Evolutionary conservation across 2,329 filamentous ascomycete genomes (phyloP).

Genomic region (Tolypocladium cylindrosporum): DNA sequence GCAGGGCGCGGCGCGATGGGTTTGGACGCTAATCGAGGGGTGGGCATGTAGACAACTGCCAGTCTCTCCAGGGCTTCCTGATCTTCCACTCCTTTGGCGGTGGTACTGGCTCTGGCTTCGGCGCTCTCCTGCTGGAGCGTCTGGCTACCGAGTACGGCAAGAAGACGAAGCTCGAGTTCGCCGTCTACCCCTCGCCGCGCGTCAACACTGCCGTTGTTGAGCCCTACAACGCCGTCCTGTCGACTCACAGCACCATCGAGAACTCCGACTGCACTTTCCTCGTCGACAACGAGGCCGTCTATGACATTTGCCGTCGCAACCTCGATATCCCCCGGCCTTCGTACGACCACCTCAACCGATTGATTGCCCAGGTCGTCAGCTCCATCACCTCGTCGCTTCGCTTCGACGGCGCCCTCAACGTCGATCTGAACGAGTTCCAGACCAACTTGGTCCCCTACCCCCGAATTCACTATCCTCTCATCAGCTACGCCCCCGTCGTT

Average conservation of each 20-base stretch:
- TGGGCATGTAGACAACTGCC: conserved; percentile 52
- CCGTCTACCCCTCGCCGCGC: conserved; percentile 60
- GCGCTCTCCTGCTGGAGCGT: conserved; percentile 61
- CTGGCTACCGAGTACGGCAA: conserved; percentile 66
- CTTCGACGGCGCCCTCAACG: conserved; percentile 63
- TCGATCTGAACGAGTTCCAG: conserved; percentile 70
- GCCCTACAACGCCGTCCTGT: conserved; percentile 65
- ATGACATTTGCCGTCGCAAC: conserved; percentile 65
- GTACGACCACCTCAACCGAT: conserved; percentile 62
- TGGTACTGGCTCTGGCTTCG: conserved; percentile 64
- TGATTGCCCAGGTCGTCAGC: conserved; percentile 66
- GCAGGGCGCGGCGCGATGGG: neutral
- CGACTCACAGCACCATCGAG: conserved; percentile 66
- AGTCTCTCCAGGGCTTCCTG: conserved; percentile 62
- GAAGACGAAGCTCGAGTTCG: conserved; percentile 69
- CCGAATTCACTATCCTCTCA: conserved; percentile 64
- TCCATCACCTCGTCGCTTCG: conserved; percentile 65
- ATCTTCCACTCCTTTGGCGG: conserved; percentile 69
- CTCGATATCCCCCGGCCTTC: conserved; percentile 59
- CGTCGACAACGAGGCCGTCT: conserved; percentile 66
- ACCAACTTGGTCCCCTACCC: conserved; percentile 67
- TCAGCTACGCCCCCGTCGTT: conserved; percentile 63
- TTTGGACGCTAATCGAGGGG: conserved; percentile 2
- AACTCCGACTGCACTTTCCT: conserved; percentile 73
- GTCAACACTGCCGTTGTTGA: conserved; percentile 63